Evolutionary conservation across 2,329 filamentous ascomycete genomes (phyloP), one percentile per base, ranked within the genome.

Genomic region (Xylariomycetidae sp.): DNA sequence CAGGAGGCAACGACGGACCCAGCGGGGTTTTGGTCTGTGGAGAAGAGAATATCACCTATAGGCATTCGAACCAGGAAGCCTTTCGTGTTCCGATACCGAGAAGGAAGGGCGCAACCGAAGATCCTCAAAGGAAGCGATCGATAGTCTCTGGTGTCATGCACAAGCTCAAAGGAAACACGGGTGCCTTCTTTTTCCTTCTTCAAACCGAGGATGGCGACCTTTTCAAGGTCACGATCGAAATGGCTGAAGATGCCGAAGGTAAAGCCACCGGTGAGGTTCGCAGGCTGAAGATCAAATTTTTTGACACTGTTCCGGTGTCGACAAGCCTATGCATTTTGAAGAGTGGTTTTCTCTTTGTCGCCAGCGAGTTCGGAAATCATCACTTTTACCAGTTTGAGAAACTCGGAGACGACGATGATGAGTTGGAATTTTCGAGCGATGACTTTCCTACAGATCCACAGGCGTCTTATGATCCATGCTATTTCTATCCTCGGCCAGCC

Each of bases 201-300:
- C 92, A 99, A 58, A 88, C 86, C 1, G 92, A 98, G 37, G 94
- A 98, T 57, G 92, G 92, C n/a, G 94, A 98, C 59, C 70, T 98
- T 6, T 97, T 98, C 73, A 97, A 97, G 59, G 76, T 97, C 31
- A 96, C 84, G 1, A 80, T 98, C 40, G 88, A 96, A 44, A 90
- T 96, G 80, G 74, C 81, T 8, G 83, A 89, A 48, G 86, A 94
- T 49, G 77, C 82, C 1, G 77, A 85, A 29, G 87, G 84, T 10
- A 81, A 87, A 39, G 70, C 82, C 1, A 90, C 85, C 1, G 84
- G 85, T 18, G 86, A 92, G 53, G 89, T 97, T 2, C 77, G 77
- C 50, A 74, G 81, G 38, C 67, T 98, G 37, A 92, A 88, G 59
- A 86, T 99, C 63, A 96, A 96, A 59, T 98, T 97, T 61, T 98